A percentile compares a stretch with the other conserved stretches of the same genome.
These are phyloP conservation scores for Sclerotinia minor DNA, from an alignment of 2,329 filamentous ascomycete species.

Conservation along the genomic window DNA sequence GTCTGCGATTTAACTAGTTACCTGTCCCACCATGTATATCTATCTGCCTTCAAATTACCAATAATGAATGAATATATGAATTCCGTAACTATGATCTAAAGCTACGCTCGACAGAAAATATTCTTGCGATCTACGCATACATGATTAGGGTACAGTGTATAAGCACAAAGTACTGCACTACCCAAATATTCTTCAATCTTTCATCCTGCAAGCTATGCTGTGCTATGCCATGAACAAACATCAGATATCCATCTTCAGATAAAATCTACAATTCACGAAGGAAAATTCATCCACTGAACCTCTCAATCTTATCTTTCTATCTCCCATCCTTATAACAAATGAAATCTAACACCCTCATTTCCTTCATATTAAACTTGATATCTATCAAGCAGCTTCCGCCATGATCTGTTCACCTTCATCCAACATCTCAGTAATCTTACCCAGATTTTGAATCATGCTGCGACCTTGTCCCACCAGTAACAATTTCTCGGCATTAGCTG, in stretches of 20 bases:
- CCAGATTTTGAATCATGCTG: conserved; percentile 80
- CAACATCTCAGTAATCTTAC: conserved; percentile 80
- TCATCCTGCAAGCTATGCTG: background rate
- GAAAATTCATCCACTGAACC: background rate
- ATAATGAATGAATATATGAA: too few species aligned
- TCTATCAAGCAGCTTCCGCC: conserved; percentile 54
- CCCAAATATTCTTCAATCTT: background rate
- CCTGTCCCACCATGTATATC: too few species aligned
- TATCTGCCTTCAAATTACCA: too few species aligned
- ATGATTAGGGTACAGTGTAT: background rate
- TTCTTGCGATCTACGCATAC: background rate
- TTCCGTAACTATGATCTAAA: background rate
- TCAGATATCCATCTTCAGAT: background rate
- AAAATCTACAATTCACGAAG: conserved; percentile 8
- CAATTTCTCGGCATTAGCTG: conserved; percentile 94
- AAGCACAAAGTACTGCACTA: background rate
- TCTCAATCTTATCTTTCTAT: background rate
- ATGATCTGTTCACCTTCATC: conserved; percentile 94
- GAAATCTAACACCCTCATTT: background rate
- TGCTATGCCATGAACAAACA: background rate
- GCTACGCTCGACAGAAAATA: background rate
- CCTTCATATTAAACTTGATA: background rate
- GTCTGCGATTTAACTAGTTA: too few species aligned
- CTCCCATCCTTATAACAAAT: conserved; percentile 16
- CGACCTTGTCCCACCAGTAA: conserved; percentile 84